Conservation (phyloP, 2,329 filamentous ascomycete species). For the Fusarium penzigii region DNA sequence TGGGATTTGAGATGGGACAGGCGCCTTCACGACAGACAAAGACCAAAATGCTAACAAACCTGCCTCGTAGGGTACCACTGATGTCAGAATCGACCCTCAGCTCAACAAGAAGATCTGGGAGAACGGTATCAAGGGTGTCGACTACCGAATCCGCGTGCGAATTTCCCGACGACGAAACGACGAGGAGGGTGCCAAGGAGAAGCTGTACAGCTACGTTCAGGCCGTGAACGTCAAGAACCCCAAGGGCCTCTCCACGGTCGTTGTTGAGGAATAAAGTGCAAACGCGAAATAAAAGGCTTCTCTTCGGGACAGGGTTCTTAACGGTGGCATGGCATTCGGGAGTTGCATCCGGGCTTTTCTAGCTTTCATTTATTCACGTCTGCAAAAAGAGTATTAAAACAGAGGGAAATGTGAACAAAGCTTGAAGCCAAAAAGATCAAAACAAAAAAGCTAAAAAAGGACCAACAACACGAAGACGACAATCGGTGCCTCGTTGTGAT, state of each 20-base stretch:
- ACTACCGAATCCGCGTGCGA: conserved; percentile 94
- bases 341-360: conserved; percentile 49
- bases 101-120: conserved; percentile 99
- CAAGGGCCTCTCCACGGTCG: conserved; percentile 92
- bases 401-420: conserved; percentile 39
- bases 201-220: conserved; percentile 99
- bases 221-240: conserved; percentile 99
- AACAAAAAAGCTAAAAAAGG: background rate
- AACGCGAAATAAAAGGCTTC: conserved; percentile 31
- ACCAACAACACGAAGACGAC: conserved; percentile 6
- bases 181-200: conserved; percentile 99
- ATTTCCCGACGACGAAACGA: conserved; percentile 99
- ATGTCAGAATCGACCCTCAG: conserved; percentile 97
- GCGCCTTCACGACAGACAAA: background rate
- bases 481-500: conserved; percentile 32
- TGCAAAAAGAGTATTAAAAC: conserved; percentile 33
- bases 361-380: conserved; percentile 15
- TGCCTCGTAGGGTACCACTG: conserved; percentile 75
- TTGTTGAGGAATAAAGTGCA: conserved; percentile 71
- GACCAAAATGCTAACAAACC: conserved; percentile 19
- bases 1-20: conserved; percentile 9
- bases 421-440: conserved; percentile 26
- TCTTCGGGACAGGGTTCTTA: conserved; percentile 42
- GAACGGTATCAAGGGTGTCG: conserved; percentile 96
- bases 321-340: conserved; percentile 47